These are phyloP conservation scores for Grosmannia serpens DNA, from an alignment of 2,329 filamentous ascomycete species.

Conservation along the genomic window DNA sequence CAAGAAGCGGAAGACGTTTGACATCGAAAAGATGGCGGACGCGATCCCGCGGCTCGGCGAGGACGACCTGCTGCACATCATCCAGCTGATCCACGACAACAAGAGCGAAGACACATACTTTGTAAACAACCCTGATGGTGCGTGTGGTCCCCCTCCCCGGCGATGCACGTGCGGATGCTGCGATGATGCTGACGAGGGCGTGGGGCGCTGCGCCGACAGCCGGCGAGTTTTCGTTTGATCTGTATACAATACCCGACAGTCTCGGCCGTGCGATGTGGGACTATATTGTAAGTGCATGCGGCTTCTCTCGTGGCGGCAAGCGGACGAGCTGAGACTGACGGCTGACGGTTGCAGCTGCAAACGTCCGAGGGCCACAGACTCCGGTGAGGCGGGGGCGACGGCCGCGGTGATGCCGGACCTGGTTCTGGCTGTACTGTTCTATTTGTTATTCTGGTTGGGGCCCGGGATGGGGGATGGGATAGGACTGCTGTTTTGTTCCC, in stretches of 20 bases:
- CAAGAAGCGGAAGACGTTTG: constrained; percentile 62
- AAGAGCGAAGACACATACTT: constrained; percentile 91
- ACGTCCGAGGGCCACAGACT: constrained; percentile 7
- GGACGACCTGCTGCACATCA: constrained; percentile 87
- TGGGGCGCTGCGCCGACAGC: constrained; percentile 32
- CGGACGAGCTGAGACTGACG: neutral
- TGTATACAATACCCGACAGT: constrained; percentile 88
- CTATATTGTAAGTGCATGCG: constrained; percentile 42
- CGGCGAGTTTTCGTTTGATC: constrained; percentile 94
- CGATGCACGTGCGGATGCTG: neutral
- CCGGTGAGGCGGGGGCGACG: neutral
- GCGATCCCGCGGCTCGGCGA: constrained; percentile 80
- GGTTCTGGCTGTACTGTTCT: neutral
- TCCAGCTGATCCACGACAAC: constrained; percentile 97
- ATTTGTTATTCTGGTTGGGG: neutral
- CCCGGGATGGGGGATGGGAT: neutral
- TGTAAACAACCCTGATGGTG: constrained; percentile 92
- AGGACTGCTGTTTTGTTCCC: neutral
- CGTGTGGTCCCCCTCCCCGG: neutral
- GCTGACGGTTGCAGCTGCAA: constrained; percentile 1
- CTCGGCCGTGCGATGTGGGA: constrained; percentile 95
- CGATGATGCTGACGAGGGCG: neutral
- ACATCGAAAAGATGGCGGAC: constrained; percentile 96
- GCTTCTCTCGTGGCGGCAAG: neutral
- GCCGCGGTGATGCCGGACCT: neutral